These are phyloP conservation scores for Trebouxia sp. DNA, from an alignment of 139 green algal genomes.

Conservation along the genomic window DNA sequence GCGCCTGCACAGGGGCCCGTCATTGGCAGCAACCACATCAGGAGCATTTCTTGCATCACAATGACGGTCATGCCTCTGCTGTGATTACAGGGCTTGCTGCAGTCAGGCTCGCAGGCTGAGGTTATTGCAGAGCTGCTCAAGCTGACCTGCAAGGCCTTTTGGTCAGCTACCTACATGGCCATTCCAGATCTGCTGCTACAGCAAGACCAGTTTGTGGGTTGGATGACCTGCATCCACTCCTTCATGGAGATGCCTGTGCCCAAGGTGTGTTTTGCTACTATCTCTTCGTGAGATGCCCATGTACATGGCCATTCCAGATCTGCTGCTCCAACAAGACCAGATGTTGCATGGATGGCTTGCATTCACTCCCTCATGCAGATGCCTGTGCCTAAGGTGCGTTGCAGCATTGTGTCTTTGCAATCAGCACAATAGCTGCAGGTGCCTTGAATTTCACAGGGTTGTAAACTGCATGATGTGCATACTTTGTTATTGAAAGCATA, in stretches of 20 bases:
- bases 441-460: no score
- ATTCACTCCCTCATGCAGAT: slow-evolving; percentile 69
- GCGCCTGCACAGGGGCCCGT: no score
- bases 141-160: slow-evolving; percentile 91
- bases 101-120: not conserved
- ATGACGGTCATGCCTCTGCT: no score
- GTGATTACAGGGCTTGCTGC: slow-evolving; percentile 43
- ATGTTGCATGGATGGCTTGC: slow-evolving; percentile 86
- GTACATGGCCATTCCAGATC: slow-evolving; percentile 90
- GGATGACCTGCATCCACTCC: slow-evolving; percentile 81
- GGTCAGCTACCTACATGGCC: slow-evolving; percentile 87
- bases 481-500: no score
- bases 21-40: no score
- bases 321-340: slow-evolving; percentile 65
- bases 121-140: slow-evolving; percentile 69
- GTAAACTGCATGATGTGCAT: no score
- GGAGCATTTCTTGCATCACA: no score
- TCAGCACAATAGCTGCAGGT: no score
- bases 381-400: slow-evolving; percentile 72
- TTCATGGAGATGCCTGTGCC: slow-evolving; percentile 75
- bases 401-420: no score
- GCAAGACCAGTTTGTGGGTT: slow-evolving; percentile 70
- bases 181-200: slow-evolving; percentile 78
- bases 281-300: not conserved
- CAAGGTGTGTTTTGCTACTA: slow-evolving; percentile 38